These are phyloP conservation scores for Physcomitrellopsis africana DNA, from an alignment of 225 moss, liverwort and hornwort species.

Conservation along the genomic window DNA sequence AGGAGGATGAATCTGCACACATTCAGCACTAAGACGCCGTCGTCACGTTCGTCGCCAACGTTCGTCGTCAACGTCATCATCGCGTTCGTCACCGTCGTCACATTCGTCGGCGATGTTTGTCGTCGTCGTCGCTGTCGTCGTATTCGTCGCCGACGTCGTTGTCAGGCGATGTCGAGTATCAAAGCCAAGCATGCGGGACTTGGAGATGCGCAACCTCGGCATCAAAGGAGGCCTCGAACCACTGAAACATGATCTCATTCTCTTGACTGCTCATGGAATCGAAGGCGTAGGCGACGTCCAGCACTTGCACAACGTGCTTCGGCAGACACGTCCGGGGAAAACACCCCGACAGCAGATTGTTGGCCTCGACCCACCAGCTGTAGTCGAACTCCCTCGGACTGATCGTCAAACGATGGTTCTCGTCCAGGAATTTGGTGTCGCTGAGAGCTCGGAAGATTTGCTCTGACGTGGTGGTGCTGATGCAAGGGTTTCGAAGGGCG, in stretches of 20 bases:
- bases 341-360: neutral
- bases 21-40: no score
- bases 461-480: constrained; percentile 23
- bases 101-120: no score
- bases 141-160: no score
- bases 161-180: no score
- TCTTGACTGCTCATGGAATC: constrained; percentile 33
- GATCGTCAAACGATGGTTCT: constrained; percentile 19
- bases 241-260: constrained; percentile 17
- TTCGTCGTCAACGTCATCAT: no score
- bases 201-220: neutral
- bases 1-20: no score
- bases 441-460: constrained; percentile 28
- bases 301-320: constrained; percentile 32
- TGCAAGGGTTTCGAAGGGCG: constrained; percentile 26
- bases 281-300: constrained; percentile 22
- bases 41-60: no score
- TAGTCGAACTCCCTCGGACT: constrained; percentile 31
- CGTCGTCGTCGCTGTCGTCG: no score
- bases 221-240: constrained; percentile 28
- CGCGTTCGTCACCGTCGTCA: no score
- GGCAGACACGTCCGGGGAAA: neutral
- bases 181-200: neutral
- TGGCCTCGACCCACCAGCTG: constrained; percentile 21
- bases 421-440: constrained; percentile 29